A percentile compares a stretch with the other conserved stretches of the same genome.
These are phyloP conservation scores for Kodamaea sagamina DNA, from an alignment of 805 yeast genomes.

Conservation along the genomic window DNA sequence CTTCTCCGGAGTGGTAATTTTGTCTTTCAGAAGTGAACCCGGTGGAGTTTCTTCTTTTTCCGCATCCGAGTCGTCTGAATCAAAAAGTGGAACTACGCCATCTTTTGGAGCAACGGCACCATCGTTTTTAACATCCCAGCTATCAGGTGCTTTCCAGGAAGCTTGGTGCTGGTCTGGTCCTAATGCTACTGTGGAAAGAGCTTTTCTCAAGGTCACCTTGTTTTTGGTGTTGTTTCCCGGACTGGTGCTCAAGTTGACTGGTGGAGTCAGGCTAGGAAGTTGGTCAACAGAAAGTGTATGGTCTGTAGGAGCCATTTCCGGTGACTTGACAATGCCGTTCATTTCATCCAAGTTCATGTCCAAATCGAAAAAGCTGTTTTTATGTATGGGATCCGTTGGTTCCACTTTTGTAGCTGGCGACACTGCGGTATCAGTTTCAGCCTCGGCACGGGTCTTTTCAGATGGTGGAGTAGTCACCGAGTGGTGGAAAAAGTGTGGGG, in stretches of 20 bases:
- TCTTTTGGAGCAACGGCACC: not conserved
- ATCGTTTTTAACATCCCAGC: constrained; percentile 48
- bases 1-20: not conserved
- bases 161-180: constrained; percentile 12
- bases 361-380: constrained; percentile 31
- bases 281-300: not conserved
- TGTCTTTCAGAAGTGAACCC: not conserved
- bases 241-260: constrained; percentile 2
- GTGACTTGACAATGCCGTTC: constrained; percentile 49
- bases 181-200: constrained; percentile 13
- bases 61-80: constrained; percentile 18
- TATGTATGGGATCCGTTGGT: not conserved
- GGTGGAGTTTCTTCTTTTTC: not conserved
- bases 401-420: not conserved
- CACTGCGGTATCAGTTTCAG: not conserved
- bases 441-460: constrained; percentile 3
- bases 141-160: constrained; percentile 49
- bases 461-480: constrained; percentile 10
- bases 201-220: constrained; percentile 7
- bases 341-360: constrained; percentile 53
- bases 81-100: constrained; percentile 12
- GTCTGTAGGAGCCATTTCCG: constrained; percentile 11
- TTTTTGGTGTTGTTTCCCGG: constrained; percentile 3
- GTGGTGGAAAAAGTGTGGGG: constrained; percentile 12
- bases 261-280: constrained; percentile 5